phyloP scores from a whole-genome alignment of 768 basidiomycete genomes.

The Hygrophoropsis aurantiaca region DNA sequence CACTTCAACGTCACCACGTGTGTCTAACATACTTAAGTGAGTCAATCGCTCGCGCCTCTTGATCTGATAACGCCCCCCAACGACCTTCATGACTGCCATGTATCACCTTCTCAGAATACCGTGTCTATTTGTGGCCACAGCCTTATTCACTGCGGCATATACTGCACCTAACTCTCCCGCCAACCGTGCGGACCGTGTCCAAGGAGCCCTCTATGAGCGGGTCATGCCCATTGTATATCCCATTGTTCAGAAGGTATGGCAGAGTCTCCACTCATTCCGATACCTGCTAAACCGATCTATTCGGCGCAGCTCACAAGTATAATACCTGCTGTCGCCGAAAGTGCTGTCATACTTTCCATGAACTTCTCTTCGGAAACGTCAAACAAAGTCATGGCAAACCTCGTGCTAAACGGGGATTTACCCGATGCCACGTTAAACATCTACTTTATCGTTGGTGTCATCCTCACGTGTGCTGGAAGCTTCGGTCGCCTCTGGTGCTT shows the following conservation, averaged over 20 bases:
- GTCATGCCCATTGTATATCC: conserved; percentile 22
- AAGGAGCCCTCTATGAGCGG: conserved; percentile 19
- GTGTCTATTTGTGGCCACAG: conserved; percentile 21
- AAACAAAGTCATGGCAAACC: conserved; percentile 15
- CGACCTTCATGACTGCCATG: conserved; percentile 11
- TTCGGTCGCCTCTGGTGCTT: conserved; percentile 38
- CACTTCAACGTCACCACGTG: no score
- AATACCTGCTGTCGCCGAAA: conserved; percentile 28
- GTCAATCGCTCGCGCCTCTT: no score
- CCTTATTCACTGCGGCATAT: conserved; percentile 26
- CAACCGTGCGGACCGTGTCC: conserved; percentile 16
- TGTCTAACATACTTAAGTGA: no score
- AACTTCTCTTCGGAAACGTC: conserved; percentile 15
- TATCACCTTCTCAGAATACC: conserved; percentile 15
- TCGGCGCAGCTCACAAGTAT: conserved; percentile 24
- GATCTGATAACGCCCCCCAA: no score
- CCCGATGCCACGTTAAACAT: conserved; percentile 20
- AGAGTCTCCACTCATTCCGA: neutral
- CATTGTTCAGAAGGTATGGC: conserved; percentile 22
- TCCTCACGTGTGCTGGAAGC: conserved; percentile 26
- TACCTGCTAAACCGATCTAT: no score
- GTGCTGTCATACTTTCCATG: conserved; percentile 18
- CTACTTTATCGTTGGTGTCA: conserved; percentile 29
- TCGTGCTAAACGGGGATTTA: conserved; percentile 16
- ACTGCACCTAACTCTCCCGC: conserved; percentile 20